Conservation (phyloP, 73 alveolate genomes). For the Effrenium voratum region DNA sequence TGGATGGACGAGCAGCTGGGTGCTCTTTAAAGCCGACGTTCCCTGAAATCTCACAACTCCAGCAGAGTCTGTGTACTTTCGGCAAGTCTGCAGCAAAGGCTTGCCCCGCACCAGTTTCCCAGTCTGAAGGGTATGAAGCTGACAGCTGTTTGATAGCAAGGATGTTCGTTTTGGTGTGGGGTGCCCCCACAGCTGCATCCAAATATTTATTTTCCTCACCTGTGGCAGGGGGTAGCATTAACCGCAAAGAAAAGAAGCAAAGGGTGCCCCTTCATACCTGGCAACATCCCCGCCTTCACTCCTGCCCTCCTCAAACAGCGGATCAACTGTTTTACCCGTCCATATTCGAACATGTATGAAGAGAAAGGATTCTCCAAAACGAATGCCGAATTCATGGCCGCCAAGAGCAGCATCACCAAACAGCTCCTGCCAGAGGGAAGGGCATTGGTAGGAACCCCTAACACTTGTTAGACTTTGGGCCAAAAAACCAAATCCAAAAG, state of each 20-base stretch:
- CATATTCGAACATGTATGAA: neutral
- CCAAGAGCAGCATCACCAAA: neutral
- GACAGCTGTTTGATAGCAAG: neutral
- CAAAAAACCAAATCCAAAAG: neutral
- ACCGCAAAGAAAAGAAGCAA: neutral
- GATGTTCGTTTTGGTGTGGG: neutral
- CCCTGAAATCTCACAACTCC: neutral
- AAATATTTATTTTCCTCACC: neutral
- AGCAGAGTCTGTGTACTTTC: neutral
- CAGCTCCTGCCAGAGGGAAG: neutral
- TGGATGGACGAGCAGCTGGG: neutral
- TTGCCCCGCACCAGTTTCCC: neutral
- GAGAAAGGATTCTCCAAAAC: neutral
- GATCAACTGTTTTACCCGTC: neutral
- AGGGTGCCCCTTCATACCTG: neutral
- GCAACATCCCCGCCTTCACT: neutral
- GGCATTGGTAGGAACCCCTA: neutral
- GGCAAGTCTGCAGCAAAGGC: neutral
- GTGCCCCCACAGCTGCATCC: neutral
- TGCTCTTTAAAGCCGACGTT: neutral
- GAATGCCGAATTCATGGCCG: neutral
- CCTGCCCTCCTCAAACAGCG: neutral
- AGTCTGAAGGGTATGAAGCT: neutral
- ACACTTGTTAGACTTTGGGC: neutral
- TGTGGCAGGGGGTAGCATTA: neutral